Base-by-base conservation (phyloP, 495 filamentous ascomycete genomes). In the Bacidia rubella region DNA sequence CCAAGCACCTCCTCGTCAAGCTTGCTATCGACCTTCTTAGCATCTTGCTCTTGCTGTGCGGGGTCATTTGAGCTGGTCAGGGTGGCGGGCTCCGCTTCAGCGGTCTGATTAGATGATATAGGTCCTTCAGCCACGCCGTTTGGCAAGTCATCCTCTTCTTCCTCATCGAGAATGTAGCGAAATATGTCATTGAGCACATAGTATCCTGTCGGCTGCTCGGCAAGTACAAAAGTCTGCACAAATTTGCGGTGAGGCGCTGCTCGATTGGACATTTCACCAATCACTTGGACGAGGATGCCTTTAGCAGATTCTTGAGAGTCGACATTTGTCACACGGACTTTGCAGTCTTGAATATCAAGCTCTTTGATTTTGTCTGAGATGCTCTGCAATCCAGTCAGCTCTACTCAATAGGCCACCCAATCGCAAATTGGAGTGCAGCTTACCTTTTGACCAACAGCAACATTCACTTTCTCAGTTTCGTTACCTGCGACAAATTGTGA, bases 161-260 rank as follows among this genome's bases (percentile, higher is more conserved):
- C 80, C 52, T 86, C 83, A 40, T 87, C 83, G 24, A 81, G 77
- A 54, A 98, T 78, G 68, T 89, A 97, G 42, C 92, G 76, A 70
- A 98, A 88, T 65, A 98, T 95, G 56, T 98, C 92, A 64, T 98
- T 98, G 54, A 97, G 78, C 2, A 98, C 92, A 59, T 94, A 98
- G 71, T 97, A 98, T 47, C 92, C 92, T 42, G 90, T 95, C 24
- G 87, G 87, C 70, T 98, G 92, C 66, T 90, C 80, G 10, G 92
- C 93, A 50, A 98, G 81, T 47, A 98, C 88, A 59, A 98, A 98
- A n/a, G 92, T 96, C 74, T 98, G 92, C 11, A 86, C 80, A 60
- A 97, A 98, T 66, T 95, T 95, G 73, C 85, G 88, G 55, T 88
- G 86, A 20, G 88, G 86, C 53, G 80, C 79, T 19, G 78, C 80